These are phyloP conservation scores for Tolypocladium ophioglossoides DNA, from an alignment of 2,329 filamentous ascomycete genomes.

Conservation along the genomic window DNA sequence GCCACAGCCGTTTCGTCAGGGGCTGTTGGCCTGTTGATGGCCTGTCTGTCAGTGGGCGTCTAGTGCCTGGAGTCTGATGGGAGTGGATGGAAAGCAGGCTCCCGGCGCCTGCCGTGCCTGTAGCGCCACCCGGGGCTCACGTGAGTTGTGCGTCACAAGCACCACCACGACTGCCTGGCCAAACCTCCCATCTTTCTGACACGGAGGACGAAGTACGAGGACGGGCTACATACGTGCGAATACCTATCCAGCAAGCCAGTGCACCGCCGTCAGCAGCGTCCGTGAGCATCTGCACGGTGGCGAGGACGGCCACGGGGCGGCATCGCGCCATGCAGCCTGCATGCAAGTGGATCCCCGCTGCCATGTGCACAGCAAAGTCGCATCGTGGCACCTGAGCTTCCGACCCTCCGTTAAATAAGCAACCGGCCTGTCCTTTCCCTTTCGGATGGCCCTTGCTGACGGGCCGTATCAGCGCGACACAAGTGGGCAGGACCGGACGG, in stretches of 20 bases:
- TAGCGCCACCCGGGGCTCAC: not conserved
- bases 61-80: too few relatives aligned
- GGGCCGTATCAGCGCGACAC: not conserved
- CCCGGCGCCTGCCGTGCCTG: not conserved
- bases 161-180: not conserved
- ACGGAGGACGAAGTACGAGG: too few relatives aligned
- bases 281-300: not conserved
- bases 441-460: not conserved
- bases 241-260: not conserved
- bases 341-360: not conserved
- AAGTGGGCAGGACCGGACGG: not conserved
- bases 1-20: not conserved
- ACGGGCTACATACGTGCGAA: not conserved
- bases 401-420: not conserved
- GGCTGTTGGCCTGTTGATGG: not conserved
- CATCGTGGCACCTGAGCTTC: not conserved
- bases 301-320: not conserved
- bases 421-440: not conserved
- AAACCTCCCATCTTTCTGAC: not conserved
- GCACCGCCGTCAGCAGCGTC: not conserved
- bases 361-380: not conserved
- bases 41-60: not conserved
- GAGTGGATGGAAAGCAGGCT: too few relatives aligned
- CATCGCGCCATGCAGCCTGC: not conserved
- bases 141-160: not conserved